Conservation (phyloP, 2,329 filamentous ascomycete genomes). For the Aspergillus fumigatus region DNA sequence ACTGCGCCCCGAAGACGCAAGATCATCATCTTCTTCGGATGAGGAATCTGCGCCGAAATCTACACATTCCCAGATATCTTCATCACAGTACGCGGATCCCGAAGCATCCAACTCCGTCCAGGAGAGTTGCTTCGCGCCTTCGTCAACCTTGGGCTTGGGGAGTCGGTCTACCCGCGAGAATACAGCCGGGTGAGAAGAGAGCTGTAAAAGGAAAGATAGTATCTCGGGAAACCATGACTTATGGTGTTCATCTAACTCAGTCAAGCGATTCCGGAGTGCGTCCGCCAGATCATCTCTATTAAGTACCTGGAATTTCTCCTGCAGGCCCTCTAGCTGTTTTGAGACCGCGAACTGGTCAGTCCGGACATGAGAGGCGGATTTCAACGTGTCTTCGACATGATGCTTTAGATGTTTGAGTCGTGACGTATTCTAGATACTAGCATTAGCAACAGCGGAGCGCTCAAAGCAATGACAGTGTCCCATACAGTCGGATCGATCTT, state of each 20-base stretch:
- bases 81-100: slow-evolving; percentile 60
- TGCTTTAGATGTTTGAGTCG: slow-evolving; percentile 27
- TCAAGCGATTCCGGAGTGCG: slow-evolving; percentile 56
- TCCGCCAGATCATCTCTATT: slow-evolving; percentile 76
- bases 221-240: slow-evolving; percentile 73
- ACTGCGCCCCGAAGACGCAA: slow-evolving; percentile 28
- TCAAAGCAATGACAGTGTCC: background rate
- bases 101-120: slow-evolving; percentile 78
- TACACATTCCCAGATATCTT: slow-evolving; percentile 40
- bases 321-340: slow-evolving; percentile 63
- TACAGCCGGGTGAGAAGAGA: slow-evolving; percentile 74
- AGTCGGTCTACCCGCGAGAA: slow-evolving; percentile 64
- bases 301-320: slow-evolving; percentile 80
- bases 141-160: slow-evolving; percentile 49
- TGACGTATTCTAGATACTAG: slow-evolving; percentile 22
- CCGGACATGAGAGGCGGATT: slow-evolving; percentile 50
- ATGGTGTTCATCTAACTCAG: slow-evolving; percentile 51
- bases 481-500: slow-evolving; percentile 47
- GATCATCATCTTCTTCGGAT: slow-evolving; percentile 33
- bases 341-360: slow-evolving; percentile 73
- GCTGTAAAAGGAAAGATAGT: slow-evolving; percentile 69
- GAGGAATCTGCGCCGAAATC: slow-evolving; percentile 34
- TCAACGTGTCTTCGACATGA: slow-evolving; percentile 31
- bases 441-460: slow-evolving; percentile 7
- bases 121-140: slow-evolving; percentile 51